Percentiles rank a stretch among this genome's conserved stretches.
These are phyloP conservation scores for Aspergillus unguis DNA, from an alignment of 2,329 filamentous ascomycete genomes.

Conservation along the genomic window DNA sequence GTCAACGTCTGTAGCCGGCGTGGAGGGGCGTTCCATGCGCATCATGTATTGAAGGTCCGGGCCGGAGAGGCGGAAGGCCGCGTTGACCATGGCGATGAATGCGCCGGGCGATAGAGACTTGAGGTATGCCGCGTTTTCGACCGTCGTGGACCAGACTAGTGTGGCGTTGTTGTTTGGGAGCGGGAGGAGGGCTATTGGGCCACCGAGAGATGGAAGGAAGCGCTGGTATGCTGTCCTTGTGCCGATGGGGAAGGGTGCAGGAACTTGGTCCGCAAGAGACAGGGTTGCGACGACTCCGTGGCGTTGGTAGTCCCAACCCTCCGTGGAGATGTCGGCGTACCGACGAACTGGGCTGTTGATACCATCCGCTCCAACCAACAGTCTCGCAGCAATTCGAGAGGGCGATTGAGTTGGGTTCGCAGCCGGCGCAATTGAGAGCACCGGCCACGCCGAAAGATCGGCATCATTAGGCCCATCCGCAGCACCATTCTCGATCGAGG, in stretches of 20 bases:
- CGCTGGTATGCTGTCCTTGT: constrained; percentile 85
- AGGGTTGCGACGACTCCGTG: constrained; percentile 91
- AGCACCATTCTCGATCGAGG: constrained; percentile 77
- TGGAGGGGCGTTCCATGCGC: constrained; percentile 48
- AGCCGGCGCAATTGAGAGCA: constrained; percentile 65
- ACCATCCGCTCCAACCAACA: constrained; percentile 90
- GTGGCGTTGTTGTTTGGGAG: constrained; percentile 79
- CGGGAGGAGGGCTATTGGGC: constrained; percentile 86
- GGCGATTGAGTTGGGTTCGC: constrained; percentile 36
- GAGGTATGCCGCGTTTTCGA: constrained; percentile 71
- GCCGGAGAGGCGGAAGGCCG: constrained; percentile 77
- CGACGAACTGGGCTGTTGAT: constrained; percentile 89
- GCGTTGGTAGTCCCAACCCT: constrained; percentile 89
- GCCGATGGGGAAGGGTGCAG: constrained; percentile 30
- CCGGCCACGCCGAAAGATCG: constrained; percentile 83
- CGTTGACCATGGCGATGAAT: constrained; percentile 86
- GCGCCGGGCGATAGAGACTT: constrained; percentile 70
- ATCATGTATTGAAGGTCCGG: constrained; percentile 84
- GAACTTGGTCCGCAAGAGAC: constrained; percentile 55
- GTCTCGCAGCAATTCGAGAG: constrained; percentile 67
- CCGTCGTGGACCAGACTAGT: constrained; percentile 92
- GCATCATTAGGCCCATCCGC: constrained; percentile 61
- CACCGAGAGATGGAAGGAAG: constrained; percentile 75
- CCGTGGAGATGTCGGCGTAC: constrained; percentile 80
- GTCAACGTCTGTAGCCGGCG: constrained; percentile 13